Evolutionary conservation across 441 rosid genomes (phyloP).

Genomic region (Gossypium schwendimanii): DNA sequence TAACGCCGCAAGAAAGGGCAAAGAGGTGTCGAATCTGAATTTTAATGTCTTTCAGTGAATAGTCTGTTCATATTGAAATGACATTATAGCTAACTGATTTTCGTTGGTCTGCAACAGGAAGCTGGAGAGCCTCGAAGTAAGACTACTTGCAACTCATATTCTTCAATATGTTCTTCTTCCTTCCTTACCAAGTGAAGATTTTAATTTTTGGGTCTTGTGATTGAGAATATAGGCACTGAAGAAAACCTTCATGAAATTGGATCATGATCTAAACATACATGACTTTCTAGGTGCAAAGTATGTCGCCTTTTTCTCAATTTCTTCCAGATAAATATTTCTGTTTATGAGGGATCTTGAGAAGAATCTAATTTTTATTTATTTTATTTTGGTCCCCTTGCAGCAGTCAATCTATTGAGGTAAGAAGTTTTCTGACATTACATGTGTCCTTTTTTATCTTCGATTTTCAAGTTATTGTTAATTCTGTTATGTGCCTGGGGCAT

Average conservation of each 20-base stretch:
- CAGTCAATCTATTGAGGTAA: conserved; percentile 49
- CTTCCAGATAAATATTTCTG: neutral
- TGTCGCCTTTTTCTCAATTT: conserved; percentile 8
- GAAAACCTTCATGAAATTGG: conserved; percentile 54
- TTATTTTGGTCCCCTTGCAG: conserved; percentile 22
- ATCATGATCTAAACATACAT: conserved; percentile 59
- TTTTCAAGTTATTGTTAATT: neutral
- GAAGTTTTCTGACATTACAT: neutral
- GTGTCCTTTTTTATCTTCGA: neutral
- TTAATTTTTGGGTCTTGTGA: conserved; percentile 14
- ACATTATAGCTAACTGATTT: conserved; percentile 2
- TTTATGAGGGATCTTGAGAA: conserved; percentile 7
- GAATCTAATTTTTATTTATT: conserved; percentile 13
- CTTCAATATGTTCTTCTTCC: neutral
- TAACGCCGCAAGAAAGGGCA: conserved; percentile 58
- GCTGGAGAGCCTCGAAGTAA: conserved; percentile 63
- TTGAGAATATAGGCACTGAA: conserved; percentile 37
- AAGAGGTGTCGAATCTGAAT: conserved; percentile 33
- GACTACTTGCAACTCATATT: neutral
- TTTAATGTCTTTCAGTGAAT: neutral
- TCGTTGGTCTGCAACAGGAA: conserved; percentile 33
- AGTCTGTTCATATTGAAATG: neutral
- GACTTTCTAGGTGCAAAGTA: conserved; percentile 53
- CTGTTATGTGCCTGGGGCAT: neutral
- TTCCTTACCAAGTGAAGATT: conserved; percentile 7